phyloP scores from a whole-genome alignment of 1,139 yeast genomes.

The Blastobotrys buckinghamii region DNA sequence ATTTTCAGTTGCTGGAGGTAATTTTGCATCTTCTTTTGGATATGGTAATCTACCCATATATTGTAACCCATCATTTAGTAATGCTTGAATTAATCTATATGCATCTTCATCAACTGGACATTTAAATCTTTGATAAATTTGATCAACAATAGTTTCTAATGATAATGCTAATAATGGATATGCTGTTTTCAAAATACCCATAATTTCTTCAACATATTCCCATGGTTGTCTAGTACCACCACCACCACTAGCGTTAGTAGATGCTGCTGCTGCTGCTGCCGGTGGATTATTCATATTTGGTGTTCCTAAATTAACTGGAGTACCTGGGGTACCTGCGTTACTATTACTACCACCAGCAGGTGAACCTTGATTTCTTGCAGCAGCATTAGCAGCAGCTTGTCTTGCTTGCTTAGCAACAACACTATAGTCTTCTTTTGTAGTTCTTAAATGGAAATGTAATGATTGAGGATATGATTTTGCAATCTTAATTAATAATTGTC shows the following conservation, averaged over 20 bases:
- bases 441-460: slow-evolving; percentile 87
- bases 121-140: slow-evolving; percentile 88
- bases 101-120: slow-evolving; percentile 96
- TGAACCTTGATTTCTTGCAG: slow-evolving; percentile 5
- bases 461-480: slow-evolving; percentile 98
- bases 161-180: slow-evolving; percentile 91
- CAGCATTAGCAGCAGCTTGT: slow-evolving; percentile 42
- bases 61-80: slow-evolving; percentile 90
- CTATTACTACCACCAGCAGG: slow-evolving; percentile 11
- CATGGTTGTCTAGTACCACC: slow-evolving; percentile 59
- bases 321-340: slow-evolving; percentile 11
- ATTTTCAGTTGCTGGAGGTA: slow-evolving; percentile 90
- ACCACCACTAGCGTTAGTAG: slow-evolving; percentile 8
- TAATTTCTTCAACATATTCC: slow-evolving; percentile 93
- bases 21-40: slow-evolving; percentile 80
- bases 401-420: slow-evolving; percentile 76
- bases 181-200: slow-evolving; percentile 92
- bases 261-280: neutral
- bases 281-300: slow-evolving; percentile 9
- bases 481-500: slow-evolving; percentile 80
- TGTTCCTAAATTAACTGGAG: slow-evolving; percentile 11
- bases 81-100: slow-evolving; percentile 84
- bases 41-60: slow-evolving; percentile 72
- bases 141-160: slow-evolving; percentile 91
- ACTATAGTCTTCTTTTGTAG: slow-evolving; percentile 90